Conservation (phyloP, 306 rosid genomes). For the Vigna nakashimae region DNA sequence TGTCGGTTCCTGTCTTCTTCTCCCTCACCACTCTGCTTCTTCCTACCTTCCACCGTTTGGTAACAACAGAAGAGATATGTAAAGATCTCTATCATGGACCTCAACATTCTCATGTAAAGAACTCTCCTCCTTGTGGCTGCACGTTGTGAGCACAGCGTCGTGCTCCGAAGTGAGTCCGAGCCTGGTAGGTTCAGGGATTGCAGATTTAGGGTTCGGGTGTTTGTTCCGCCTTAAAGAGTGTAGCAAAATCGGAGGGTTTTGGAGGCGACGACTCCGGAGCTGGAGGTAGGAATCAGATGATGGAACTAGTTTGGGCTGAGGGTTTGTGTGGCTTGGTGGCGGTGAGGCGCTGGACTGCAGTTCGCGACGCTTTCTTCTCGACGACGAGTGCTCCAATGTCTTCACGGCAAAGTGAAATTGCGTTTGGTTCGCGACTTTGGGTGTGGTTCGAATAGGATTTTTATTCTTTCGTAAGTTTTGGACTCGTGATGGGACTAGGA, state of each 20-base stretch:
- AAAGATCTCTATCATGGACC: not conserved
- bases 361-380: too few species aligned
- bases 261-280: slow-evolving; percentile 85
- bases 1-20: too few species aligned
- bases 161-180: slow-evolving; percentile 46
- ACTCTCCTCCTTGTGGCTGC: slow-evolving; percentile 39
- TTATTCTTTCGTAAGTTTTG: too few species aligned
- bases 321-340: not conserved
- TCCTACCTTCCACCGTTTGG: too few species aligned
- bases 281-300: slow-evolving; percentile 74
- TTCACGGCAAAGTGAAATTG: too few species aligned
- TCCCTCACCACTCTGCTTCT: too few species aligned
- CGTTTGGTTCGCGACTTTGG: too few species aligned
- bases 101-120: slow-evolving; percentile 46
- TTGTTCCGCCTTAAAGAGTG: slow-evolving; percentile 54
- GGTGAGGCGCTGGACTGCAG: too few species aligned
- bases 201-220: slow-evolving; percentile 53
- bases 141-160: not conserved
- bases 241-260: slow-evolving; percentile 53
- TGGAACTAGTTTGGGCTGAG: slow-evolving; percentile 38
- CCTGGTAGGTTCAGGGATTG: slow-evolving; percentile 43
- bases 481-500: too few species aligned
- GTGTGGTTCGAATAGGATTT: too few species aligned
- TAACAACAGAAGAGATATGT: too few species aligned
- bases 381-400: too few species aligned